These are phyloP conservation scores for Trichosanthes truncata DNA, from an alignment of 306 rosid genomes.

Conservation along the genomic window DNA sequence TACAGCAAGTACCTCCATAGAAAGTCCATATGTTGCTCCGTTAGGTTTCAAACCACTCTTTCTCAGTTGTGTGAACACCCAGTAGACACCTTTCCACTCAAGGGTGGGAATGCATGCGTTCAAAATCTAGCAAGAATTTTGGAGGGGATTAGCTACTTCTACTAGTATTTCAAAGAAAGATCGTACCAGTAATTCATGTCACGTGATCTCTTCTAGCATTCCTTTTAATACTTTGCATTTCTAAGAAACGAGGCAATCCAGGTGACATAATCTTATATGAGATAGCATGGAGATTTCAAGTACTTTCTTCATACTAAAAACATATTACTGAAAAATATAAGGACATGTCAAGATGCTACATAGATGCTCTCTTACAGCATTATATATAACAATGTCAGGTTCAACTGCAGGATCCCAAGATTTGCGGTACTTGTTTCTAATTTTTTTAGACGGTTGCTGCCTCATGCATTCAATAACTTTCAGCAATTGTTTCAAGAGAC, in stretches of 20 bases:
- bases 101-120: constrained; percentile 76
- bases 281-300: not conserved
- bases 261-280: not conserved
- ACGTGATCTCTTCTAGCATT: not conserved
- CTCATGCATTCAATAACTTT: constrained; percentile 64
- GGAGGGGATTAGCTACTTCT: constrained; percentile 8
- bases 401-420: constrained; percentile 76
- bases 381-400: constrained; percentile 78
- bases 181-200: not conserved
- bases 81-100: constrained; percentile 78
- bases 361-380: constrained; percentile 54
- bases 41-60: constrained; percentile 64
- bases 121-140: constrained; percentile 49
- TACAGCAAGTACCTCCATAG: constrained; percentile 77
- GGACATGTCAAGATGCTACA: constrained; percentile 10
- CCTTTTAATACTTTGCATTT: not conserved
- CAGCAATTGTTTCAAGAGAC: constrained; percentile 68
- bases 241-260: not conserved
- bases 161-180: not conserved
- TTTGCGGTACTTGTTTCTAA: constrained; percentile 27
- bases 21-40: constrained; percentile 85
- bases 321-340: constrained; percentile 9
- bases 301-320: not conserved
- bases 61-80: constrained; percentile 70
- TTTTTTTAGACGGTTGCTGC: constrained; percentile 46